These are phyloP conservation scores for Pseudogymnoascus sp. DNA, from an alignment of 2,329 filamentous ascomycete genomes.

Conservation along the genomic window DNA sequence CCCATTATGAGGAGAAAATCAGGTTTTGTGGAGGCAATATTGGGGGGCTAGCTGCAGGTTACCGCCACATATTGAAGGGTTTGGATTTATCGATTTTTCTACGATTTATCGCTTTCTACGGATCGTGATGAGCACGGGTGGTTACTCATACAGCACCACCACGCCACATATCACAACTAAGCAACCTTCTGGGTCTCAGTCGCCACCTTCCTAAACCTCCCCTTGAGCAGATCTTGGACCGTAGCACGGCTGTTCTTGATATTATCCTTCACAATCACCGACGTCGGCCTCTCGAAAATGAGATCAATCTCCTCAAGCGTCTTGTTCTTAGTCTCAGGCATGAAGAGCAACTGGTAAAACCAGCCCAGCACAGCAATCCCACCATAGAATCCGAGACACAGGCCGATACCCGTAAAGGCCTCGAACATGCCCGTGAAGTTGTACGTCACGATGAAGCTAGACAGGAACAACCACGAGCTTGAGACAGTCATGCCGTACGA, in stretches of 20 bases:
- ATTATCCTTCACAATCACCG: constrained; percentile 55
- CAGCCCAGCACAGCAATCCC: constrained; percentile 64
- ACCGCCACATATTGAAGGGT: neutral
- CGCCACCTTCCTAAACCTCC: constrained; percentile 8
- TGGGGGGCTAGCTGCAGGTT: neutral
- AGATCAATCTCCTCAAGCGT: constrained; percentile 65
- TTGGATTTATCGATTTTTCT: neutral
- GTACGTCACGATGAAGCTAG: constrained; percentile 66
- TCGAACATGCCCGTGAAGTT: constrained; percentile 65
- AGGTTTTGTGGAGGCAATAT: neutral
- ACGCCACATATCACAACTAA: neutral
- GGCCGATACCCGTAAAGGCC: constrained; percentile 57
- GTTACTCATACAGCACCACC: neutral
- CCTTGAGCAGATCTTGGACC: neutral
- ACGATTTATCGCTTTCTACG: neutral
- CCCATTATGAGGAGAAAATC: neutral
- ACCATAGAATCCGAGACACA: constrained; percentile 65
- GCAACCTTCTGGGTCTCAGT: neutral
- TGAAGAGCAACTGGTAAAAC: constrained; percentile 66
- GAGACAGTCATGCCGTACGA: constrained; percentile 68
- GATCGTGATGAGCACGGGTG: neutral
- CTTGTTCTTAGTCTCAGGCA: constrained; percentile 64
- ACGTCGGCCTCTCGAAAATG: constrained; percentile 56
- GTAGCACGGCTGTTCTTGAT: constrained; percentile 24
- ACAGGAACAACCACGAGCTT: constrained; percentile 60